Percentiles rank a stretch among this genome's conserved stretches.
phyloP scores from a whole-genome alignment of 2,329 filamentous ascomycete species.

The Whalleya microplaca region DNA sequence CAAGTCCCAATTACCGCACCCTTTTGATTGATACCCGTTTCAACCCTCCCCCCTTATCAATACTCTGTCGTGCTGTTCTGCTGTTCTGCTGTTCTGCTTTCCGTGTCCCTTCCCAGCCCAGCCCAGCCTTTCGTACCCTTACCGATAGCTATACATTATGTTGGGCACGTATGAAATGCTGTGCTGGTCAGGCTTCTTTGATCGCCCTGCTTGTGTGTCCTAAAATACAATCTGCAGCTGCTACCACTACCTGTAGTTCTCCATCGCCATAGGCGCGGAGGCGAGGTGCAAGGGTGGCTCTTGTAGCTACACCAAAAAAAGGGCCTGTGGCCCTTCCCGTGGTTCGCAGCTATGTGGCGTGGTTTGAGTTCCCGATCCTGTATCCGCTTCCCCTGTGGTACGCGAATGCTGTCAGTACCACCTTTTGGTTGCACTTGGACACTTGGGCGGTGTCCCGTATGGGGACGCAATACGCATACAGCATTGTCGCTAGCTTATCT shows the following conservation, averaged over 20 bases:
- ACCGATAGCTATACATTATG: conserved; percentile 4
- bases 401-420: conserved; percentile 51
- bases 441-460: conserved; percentile 38
- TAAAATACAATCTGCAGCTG: conserved; percentile 28
- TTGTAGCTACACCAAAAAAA: conserved; percentile 41
- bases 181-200: conserved; percentile 28
- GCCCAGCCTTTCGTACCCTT: conserved; percentile 9
- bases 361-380: conserved; percentile 45
- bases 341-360: conserved; percentile 42
- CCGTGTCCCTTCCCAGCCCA: conserved; percentile 12
- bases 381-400: conserved; percentile 47
- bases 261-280: conserved; percentile 30
- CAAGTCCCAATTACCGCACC: background rate
- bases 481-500: conserved; percentile 40
- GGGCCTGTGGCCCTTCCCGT: conserved; percentile 37
- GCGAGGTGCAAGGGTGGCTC: conserved; percentile 41
- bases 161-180: conserved; percentile 29
- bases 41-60: background rate
- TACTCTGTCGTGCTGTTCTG: no score
- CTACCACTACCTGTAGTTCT: conserved; percentile 28
- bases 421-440: conserved; percentile 39
- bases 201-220: conserved; percentile 32
- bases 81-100: background rate
- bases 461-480: conserved; percentile 43
- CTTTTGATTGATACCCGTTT: background rate